A percentile compares a stretch with the other conserved stretches of the same genome.
phyloP scores from a whole-genome alignment of 2,329 filamentous ascomycete species.

The Phaeosphaeria sp. region DNA sequence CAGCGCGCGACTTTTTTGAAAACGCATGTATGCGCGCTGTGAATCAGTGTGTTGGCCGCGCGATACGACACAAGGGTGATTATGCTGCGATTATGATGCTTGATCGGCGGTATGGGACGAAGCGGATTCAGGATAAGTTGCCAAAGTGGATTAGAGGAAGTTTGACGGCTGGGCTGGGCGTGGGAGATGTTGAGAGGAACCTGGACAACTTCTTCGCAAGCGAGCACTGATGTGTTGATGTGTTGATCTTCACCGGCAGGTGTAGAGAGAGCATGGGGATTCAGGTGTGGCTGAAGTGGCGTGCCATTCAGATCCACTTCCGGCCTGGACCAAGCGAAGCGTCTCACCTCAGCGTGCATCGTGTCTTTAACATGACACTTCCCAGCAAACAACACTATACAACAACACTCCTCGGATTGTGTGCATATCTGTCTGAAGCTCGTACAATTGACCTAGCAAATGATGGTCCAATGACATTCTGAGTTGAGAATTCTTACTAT shows the following conservation, averaged over 20 bases:
- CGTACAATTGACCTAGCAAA: no score
- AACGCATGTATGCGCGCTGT: constrained; percentile 97
- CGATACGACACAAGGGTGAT: constrained; percentile 85
- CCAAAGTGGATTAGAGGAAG: constrained; percentile 87
- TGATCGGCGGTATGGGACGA: constrained; percentile 78
- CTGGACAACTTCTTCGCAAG: constrained; percentile 48
- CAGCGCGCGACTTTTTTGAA: constrained; percentile 83
- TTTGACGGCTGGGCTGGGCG: constrained; percentile 53
- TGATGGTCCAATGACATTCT: neutral
- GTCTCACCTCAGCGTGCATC: constrained; percentile 14
- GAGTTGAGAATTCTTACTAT: neutral
- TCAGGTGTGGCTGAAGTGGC: neutral
- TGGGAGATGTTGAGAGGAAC: constrained; percentile 52
- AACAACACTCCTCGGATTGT: neutral
- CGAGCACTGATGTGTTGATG: constrained; percentile 21
- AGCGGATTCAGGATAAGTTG: constrained; percentile 77
- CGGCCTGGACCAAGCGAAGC: constrained; percentile 8
- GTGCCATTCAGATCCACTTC: constrained; percentile 11
- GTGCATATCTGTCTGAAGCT: neutral
- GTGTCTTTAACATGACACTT: constrained; percentile 10
- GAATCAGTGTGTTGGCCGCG: constrained; percentile 93
- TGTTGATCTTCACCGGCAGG: neutral
- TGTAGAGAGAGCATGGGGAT: neutral
- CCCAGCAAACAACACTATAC: no score
- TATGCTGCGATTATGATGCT: constrained; percentile 90